These are phyloP conservation scores for Thamnidium elegans DNA, from an alignment of 192 early-diverging fungal genomes.

Conservation along the genomic window DNA sequence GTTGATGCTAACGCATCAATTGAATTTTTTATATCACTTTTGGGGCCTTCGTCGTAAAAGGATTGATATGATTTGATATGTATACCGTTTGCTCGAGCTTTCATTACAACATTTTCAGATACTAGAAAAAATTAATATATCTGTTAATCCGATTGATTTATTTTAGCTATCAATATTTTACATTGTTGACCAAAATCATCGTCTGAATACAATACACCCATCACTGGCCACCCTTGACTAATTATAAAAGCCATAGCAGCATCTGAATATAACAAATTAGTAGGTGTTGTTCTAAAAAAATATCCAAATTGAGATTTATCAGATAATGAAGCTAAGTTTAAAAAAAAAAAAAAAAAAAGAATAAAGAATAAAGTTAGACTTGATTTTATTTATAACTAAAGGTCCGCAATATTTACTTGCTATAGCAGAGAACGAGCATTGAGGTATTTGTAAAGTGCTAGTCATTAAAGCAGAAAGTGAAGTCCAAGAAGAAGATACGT, in stretches of 20 bases:
- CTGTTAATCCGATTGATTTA: no score
- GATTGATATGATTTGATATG: constrained; percentile 35
- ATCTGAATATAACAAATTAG: constrained; percentile 42
- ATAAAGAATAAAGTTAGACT: constrained; percentile 12
- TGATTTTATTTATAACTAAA: neutral
- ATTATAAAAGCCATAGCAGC: constrained; percentile 45
- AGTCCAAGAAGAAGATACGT: constrained; percentile 44
- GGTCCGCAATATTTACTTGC: constrained; percentile 38
- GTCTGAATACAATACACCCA: constrained; percentile 45
- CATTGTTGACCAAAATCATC: constrained; percentile 44
- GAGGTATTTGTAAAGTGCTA: constrained; percentile 46
- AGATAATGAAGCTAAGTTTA: constrained; percentile 40
- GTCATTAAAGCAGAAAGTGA: constrained; percentile 45
- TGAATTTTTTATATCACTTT: constrained; percentile 31
- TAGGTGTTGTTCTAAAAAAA: constrained; percentile 53
- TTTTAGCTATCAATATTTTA: no score
- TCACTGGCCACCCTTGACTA: constrained; percentile 40
- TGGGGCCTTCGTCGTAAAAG: constrained; percentile 38
- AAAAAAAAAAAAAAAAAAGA: no score
- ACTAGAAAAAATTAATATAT: constrained; percentile 25
- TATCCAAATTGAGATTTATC: constrained; percentile 46
- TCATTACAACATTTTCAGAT: constrained; percentile 35
- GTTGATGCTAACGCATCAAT: constrained; percentile 34
- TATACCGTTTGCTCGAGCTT: constrained; percentile 35
- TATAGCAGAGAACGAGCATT: constrained; percentile 50